Evolutionary conservation across 177 flowering plant species (phyloP), one percentile per base, ranked within the genome.

Genomic region (Vitis hybrid): DNA sequence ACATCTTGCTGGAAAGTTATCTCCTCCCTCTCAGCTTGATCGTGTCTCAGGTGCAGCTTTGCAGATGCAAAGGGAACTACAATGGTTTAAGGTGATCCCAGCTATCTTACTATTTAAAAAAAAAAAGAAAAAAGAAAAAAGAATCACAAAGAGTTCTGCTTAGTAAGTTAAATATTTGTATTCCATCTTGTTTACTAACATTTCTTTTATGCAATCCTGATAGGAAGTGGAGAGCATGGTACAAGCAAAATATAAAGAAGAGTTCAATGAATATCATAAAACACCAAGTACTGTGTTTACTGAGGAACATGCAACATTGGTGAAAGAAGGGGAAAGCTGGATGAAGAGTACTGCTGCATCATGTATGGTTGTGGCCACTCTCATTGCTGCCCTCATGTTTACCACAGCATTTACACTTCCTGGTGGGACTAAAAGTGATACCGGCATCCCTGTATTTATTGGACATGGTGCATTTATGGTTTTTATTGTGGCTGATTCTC

Each of bases 1-100:
- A 14, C 82, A 81, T 67, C 70, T 76, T 10, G 84, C 80, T 5
- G 81, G 78, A 19, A 65, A 56, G 49, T 30, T 73, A 19, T 69
- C 81, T 7, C 78, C 81, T 2, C 58, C 72, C 2, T 49, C 66
- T 26, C 73, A 68, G 59, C 78, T 81, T 34, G 68, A 78, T 63
- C 68, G 61, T 4, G 76, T 74, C 15, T 63, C 82, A 1, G 82
- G 84, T 50, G 78, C 80, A 40, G 84, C 82, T 9, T 54, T 81
- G 13, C 84, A 81, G 56, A 78, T 81, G 83, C 83, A 78, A 23
- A 70, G 83, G 26, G 83, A 78, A 51, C 57, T 81, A 1, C 84
- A 73, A 60, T 81, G 84, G 83, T 81, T 63, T 32, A 75, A 78
- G 81, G 83, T 80, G 15, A 60, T 56, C 6, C 15, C 45, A 51